Base-by-base conservation (phyloP, 2,329 filamentous ascomycete genomes). In the Neonectria coccinea region DNA sequence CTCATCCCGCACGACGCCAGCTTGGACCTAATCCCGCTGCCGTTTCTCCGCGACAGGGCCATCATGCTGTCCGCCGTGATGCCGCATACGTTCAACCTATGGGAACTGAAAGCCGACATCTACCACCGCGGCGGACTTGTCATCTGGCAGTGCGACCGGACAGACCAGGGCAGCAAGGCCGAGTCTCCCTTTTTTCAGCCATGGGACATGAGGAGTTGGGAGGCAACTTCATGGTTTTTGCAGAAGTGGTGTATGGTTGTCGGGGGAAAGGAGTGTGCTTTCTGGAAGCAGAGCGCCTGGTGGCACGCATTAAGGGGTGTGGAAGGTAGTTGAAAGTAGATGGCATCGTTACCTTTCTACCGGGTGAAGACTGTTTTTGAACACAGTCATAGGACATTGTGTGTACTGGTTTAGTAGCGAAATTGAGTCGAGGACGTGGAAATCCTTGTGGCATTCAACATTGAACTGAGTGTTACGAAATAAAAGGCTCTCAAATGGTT, bases 171-270 rank as follows among this genome's bases (percentile, higher is more conserved):
- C 33, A 11, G 50, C 2, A 56, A 64, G 31, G 22, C 39, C 2
- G 39, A n/a, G 11, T 25, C 36, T 11, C 7, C 36, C 2, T 48
- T 27, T 0, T 74, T 70, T 25, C 70, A 67, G 2, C 74, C 74
- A 0, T 76, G 74, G 74, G 72, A 75, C 2, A 70, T 70, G 67
- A 67, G 61, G 42, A 70, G 71, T 1, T 76, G 74, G 74, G 71
- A 75, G 25, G 74, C 72, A n/a, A 59, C 67, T 1, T 70, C 70
- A 2, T 76, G 74, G 74, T 76, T 76, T 27, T 18, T 76, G 9
- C 48, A 64, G 7, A 75, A 75, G 33, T 75, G 73, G 73, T 66
- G 67, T 11, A 47, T 69, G 41, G 59, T 69, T 18, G 51, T 71
- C 9, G 73, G 68, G 8, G 66, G 56, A 1, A 66, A 73, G 5